Base-by-base conservation (phyloP, 225 moss, liverwort and hornwort genomes). In the Asterella californica region DNA sequence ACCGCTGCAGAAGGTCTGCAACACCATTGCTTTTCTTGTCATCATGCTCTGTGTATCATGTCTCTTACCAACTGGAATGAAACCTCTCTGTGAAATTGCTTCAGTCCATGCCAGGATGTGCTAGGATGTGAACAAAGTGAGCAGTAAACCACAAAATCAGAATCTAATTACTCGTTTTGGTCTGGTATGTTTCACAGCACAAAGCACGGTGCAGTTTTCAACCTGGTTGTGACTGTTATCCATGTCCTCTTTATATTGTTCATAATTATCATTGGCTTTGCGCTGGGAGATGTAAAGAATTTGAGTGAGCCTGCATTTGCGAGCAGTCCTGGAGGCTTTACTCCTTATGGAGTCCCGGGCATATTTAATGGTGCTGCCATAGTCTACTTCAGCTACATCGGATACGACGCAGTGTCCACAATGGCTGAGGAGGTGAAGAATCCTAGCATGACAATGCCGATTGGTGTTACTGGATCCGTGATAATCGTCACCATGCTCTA, bases 191-290 rank as follows among this genome's bases (percentile, higher is more conserved):
- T 82, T 67, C 82, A 77, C 88, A 96, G 96, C 84, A 94, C 96
- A 34, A 93, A 94, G 84, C 90, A 89, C 70, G 91, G 93, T 80
- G 92, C 94, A 70, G 30, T 79, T 60, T 87, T 90, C 83, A 96
- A 96, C 83, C 68, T 94, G 78, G 90, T 85, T 81, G 91, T 96
- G 83, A 96, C 96, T 5, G 46, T 91, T 77, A 83, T 96, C 52
- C 96, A 96, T 70, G 53, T 96, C 27, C 83, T 84, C 11, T 92
- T 94, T n/a, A 86, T 94, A 18, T 22, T 91, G 14, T 93, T 96
- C 85, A 93, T 96, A 17, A 94, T 96, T 42, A 32, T 89, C 6
- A 90, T 85, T 32, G 96, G 96, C 7, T 91, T 93, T 75, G 78
- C 88, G 70, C 91, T 93, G 86, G 96, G 96, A 3, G 88, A 89